A percentile compares a stretch with the other conserved stretches of the same genome.
Conservation (phyloP, 768 basidiomycete genomes). For the Chiua virens region DNA sequence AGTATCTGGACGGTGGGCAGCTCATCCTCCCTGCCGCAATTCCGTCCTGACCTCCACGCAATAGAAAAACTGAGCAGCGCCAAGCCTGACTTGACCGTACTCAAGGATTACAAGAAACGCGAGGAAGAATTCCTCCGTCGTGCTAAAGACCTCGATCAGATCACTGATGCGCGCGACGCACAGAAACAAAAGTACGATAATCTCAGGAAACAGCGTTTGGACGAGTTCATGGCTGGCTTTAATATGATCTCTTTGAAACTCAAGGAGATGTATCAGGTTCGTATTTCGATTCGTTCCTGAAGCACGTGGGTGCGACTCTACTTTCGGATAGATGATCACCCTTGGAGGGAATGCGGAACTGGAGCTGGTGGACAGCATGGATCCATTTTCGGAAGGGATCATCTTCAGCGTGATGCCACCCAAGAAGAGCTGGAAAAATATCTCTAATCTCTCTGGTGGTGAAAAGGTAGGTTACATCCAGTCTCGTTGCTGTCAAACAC, state of each 20-base stretch:
- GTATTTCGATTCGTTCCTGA: constrained; percentile 8
- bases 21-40: constrained; percentile 8
- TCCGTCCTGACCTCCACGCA: constrained; percentile 64
- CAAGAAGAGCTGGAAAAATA: constrained; percentile 99
- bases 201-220: constrained; percentile 82
- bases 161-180: constrained; percentile 71
- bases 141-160: constrained; percentile 80
- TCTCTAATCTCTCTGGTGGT: constrained; percentile 95
- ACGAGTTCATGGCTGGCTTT: constrained; percentile 97
- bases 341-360: constrained; percentile 97
- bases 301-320: neutral
- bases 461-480: constrained; percentile 72
- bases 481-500: neutral
- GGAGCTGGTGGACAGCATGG: constrained; percentile 95
- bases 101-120: constrained; percentile 87
- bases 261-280: constrained; percentile 99
- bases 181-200: constrained; percentile 86
- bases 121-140: constrained; percentile 91
- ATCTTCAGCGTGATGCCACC: constrained; percentile 99
- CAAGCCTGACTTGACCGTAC: constrained; percentile 82
- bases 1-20: constrained; percentile 75
- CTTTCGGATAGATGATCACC: constrained; percentile 90
- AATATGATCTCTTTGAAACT: constrained; percentile 89
- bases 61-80: constrained; percentile 81
- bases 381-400: constrained; percentile 98